Percentiles rank a stretch among this genome's conserved stretches.
These are phyloP conservation scores for Colletotrichum sojae DNA, from an alignment of 2,329 filamentous ascomycete species.

Conservation along the genomic window DNA sequence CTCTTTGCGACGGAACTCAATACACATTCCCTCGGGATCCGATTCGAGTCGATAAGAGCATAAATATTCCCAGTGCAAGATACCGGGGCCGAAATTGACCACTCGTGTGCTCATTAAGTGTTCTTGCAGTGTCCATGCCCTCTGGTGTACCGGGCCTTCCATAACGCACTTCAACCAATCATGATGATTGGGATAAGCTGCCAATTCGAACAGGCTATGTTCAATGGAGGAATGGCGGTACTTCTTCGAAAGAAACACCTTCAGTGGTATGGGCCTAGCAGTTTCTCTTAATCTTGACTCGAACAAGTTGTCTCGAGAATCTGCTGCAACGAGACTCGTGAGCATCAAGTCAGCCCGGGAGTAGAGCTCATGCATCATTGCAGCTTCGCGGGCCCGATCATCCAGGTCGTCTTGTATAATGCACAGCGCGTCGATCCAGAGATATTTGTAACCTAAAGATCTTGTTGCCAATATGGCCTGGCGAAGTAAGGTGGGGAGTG, in stretches of 20 bases:
- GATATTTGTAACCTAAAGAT: neutral
- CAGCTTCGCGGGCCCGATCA: conserved; percentile 1
- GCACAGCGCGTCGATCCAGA: conserved; percentile 1
- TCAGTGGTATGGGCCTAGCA: neutral
- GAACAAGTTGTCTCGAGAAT: neutral
- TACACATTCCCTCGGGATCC: neutral
- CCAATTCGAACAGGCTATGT: neutral
- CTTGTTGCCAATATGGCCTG: neutral
- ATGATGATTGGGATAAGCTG: neutral
- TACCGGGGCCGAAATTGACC: neutral
- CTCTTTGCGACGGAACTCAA: too few species aligned
- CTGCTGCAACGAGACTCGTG: neutral
- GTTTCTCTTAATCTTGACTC: fast-evolving
- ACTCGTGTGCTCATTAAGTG: neutral
- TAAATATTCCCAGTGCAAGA: neutral
- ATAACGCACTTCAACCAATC: too few species aligned
- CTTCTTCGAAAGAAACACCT: fast-evolving
- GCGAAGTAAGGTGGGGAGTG: neutral
- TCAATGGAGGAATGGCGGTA: neutral
- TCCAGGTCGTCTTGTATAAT: neutral
- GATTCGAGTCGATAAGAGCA: fast-evolving
- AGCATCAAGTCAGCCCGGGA: neutral
- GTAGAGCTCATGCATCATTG: neutral
- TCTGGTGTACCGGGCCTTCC: neutral
- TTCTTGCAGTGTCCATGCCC: neutral